Percentiles rank a stretch among this genome's conserved stretches.
Conservation (phyloP, 2,329 filamentous ascomycete species). For the Nectriaceae sp. region DNA sequence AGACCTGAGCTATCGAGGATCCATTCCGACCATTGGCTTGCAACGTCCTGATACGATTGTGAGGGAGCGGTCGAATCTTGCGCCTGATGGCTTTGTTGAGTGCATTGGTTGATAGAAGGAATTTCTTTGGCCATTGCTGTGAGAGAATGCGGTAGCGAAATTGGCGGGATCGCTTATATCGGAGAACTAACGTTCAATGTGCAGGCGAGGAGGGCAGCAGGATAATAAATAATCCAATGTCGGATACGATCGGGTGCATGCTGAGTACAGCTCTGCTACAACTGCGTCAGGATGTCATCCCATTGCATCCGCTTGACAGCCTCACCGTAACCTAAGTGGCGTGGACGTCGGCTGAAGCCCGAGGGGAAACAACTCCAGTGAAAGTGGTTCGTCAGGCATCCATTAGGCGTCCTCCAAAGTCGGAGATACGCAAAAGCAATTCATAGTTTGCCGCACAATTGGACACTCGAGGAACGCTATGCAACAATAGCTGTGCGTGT, state of each 20-base stretch:
- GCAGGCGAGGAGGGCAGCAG: not conserved
- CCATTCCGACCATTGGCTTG: slow-evolving; percentile 22
- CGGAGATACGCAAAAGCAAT: not conserved
- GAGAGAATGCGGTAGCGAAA: too few relatives aligned
- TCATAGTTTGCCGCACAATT: slow-evolving; percentile 2
- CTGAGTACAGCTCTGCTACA: not conserved
- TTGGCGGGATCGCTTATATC: too few relatives aligned
- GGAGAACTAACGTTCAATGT: not conserved
- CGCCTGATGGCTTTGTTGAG: too few relatives aligned
- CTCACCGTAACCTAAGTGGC: slow-evolving; percentile 14
- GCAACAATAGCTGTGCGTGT: not conserved
- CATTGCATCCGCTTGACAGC: slow-evolving; percentile 16
- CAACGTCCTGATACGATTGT: slow-evolving; percentile 2
- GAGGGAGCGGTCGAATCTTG: slow-evolving; percentile 1
- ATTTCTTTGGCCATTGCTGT: not conserved
- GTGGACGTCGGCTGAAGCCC: not conserved
- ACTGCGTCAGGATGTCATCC: slow-evolving; percentile 1
- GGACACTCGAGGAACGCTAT: not conserved
- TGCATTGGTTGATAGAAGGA: too few relatives aligned
- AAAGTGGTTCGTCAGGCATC: slow-evolving; percentile 2
- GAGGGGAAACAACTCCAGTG: not conserved
- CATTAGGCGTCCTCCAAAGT: not conserved
- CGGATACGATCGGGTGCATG: not conserved
- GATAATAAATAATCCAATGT: not conserved
- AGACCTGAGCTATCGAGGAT: slow-evolving; percentile 10